Evolutionary conservation across 1,284 basidiomycete genomes (phyloP).

Genomic region (Neotropicomus parvogracilis): DNA sequence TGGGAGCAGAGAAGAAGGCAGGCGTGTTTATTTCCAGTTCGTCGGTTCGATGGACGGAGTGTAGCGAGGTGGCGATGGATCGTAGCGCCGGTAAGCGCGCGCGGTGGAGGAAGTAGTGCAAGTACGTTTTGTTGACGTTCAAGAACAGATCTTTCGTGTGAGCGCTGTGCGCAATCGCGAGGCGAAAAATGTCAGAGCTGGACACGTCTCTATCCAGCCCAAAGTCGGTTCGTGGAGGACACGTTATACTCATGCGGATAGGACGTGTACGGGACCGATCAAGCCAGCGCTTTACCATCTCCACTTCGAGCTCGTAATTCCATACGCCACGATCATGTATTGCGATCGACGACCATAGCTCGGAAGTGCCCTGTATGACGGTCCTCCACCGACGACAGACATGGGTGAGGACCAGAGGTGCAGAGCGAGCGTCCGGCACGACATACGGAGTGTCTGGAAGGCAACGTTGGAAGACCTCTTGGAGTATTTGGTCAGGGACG

Average conservation of each 20-base stretch:
- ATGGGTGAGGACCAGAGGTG: constrained; percentile 32
- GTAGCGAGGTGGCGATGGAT: constrained; percentile 20
- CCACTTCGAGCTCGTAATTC: constrained; percentile 29
- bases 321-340: constrained; percentile 26
- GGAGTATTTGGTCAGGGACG: constrained; percentile 32
- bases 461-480: constrained; percentile 31
- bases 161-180: constrained; percentile 20
- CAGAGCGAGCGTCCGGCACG: constrained; percentile 18
- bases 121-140: constrained; percentile 19
- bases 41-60: constrained; percentile 9
- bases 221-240: constrained; percentile 23
- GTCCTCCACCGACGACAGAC: constrained; percentile 31
- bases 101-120: constrained; percentile 17
- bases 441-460: constrained; percentile 24
- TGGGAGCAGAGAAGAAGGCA: constrained; percentile 13
- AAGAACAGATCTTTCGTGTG: constrained; percentile 22
- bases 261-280: constrained; percentile 20
- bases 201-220: not conserved
- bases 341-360: constrained; percentile 32
- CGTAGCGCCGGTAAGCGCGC: constrained; percentile 15
- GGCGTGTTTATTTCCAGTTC: constrained; percentile 1
- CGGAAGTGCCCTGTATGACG: constrained; percentile 27
- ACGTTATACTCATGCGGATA: constrained; percentile 24
- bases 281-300: constrained; percentile 25
- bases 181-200: constrained; percentile 23